A percentile compares a stretch with the other conserved stretches of the same genome.
phyloP scores from a whole-genome alignment of 768 basidiomycete genomes.

The Pleurotus cornucopiae region DNA sequence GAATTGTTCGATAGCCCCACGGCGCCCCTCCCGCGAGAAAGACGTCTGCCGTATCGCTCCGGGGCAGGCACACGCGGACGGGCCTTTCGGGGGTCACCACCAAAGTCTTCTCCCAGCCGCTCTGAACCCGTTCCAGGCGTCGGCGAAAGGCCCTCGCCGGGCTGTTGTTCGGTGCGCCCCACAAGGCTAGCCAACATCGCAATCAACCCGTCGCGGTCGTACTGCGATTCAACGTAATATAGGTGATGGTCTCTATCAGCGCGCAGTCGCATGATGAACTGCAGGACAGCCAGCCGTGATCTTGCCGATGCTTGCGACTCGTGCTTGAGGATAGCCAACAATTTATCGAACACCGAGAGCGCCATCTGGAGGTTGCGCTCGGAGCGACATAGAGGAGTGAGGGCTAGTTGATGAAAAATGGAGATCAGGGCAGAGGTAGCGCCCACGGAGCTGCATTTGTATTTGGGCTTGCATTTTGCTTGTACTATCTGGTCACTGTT shows the following conservation, averaged over 20 bases:
- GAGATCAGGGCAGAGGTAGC: slow-evolving; percentile 62
- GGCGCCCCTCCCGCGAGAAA: slow-evolving; percentile 49
- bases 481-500: slow-evolving; percentile 6
- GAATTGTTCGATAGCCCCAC: slow-evolving; percentile 36
- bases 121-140: slow-evolving; percentile 8
- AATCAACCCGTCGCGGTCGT: slow-evolving; percentile 57
- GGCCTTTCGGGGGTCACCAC: slow-evolving; percentile 34
- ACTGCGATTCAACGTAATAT: slow-evolving; percentile 54
- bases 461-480: slow-evolving; percentile 13
- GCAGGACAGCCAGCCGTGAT: slow-evolving; percentile 69
- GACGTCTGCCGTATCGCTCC: slow-evolving; percentile 47
- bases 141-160: background rate
- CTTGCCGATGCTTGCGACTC: slow-evolving; percentile 40
- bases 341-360: slow-evolving; percentile 44
- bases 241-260: slow-evolving; percentile 88
- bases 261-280: slow-evolving; percentile 84
- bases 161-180: slow-evolving; percentile 37
- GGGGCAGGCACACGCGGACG: slow-evolving; percentile 41
- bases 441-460: slow-evolving; percentile 37
- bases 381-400: slow-evolving; percentile 57
- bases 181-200: slow-evolving; percentile 60
- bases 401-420: slow-evolving; percentile 66
- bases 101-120: slow-evolving; percentile 12
- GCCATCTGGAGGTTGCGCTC: slow-evolving; percentile 48
- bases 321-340: slow-evolving; percentile 43